Evolutionary conservation across 371 early-diverging fungal genomes (phyloP).

Genomic region (Mycotypha africana): DNA sequence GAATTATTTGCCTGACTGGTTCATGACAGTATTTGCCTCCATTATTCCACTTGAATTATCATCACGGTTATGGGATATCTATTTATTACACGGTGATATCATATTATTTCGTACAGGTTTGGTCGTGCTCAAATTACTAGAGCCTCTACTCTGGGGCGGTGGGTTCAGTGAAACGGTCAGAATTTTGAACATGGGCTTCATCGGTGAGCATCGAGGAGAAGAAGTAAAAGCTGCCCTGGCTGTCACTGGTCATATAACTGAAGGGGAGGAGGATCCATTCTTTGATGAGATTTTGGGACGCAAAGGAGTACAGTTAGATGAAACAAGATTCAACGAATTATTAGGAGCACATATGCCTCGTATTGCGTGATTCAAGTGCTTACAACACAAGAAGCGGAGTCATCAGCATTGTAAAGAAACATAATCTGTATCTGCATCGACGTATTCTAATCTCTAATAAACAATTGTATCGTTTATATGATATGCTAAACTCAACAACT

Average conservation of each 20-base stretch:
- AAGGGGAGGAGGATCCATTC: slow-evolving; percentile 43
- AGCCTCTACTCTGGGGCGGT: slow-evolving; percentile 46
- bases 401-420: no score
- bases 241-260: slow-evolving; percentile 41
- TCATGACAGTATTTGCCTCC: slow-evolving; percentile 46
- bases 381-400: no score
- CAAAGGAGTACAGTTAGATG: slow-evolving; percentile 30
- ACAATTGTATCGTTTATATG: no score
- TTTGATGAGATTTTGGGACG: slow-evolving; percentile 44
- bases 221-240: slow-evolving; percentile 41
- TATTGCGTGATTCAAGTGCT: no score
- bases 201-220: slow-evolving; percentile 30
- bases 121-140: slow-evolving; percentile 40
- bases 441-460: no score
- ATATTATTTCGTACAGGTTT: slow-evolving; percentile 43
- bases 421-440: no score
- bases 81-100: slow-evolving; percentile 42
- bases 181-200: slow-evolving; percentile 30
- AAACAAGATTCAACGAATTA: slow-evolving; percentile 32
- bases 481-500: no score
- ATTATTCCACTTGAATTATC: slow-evolving; percentile 44
- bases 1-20: slow-evolving; percentile 46
- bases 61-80: slow-evolving; percentile 44
- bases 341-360: slow-evolving; percentile 24
- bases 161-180: slow-evolving; percentile 42